Base-by-base conservation (phyloP, 257 asterid genomes). In the Voacanga thouarsii region DNA sequence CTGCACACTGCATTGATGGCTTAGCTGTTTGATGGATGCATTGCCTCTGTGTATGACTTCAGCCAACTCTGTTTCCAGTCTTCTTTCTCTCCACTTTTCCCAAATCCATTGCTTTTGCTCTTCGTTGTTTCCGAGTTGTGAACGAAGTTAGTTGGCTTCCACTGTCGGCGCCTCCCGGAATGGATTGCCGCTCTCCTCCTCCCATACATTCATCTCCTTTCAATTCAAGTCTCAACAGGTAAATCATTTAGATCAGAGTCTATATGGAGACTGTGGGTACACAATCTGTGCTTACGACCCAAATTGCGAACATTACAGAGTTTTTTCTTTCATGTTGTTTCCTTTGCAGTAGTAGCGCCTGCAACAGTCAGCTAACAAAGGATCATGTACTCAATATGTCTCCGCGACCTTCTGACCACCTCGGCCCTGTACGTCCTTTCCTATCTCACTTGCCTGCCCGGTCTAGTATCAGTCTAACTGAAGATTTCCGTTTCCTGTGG, bases 371-470 rank as follows among this genome's bases (percentile, higher is more conserved):
- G 82, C 82, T 84, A 77, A 45, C 59, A 15, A 68, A 71, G 83
- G 88, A 85, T 80, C 83, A 86, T 84, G 69, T 81, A 30, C 92
- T 89, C 43, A 88, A 86, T 81, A 77, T 82, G 83, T 88, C 94
- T 49, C 90, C 92, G 5, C 75, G 63, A 44, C 84, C 87, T 76
- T 83, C 87, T 64, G 79, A 74, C 37, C 81, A 75, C 75, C 70
- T 60, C 41, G 71, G 53, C 63, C 82, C 72, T 74, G 89, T 89
- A 84, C 75, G 89, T 76, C 23, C 3, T 77, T 68, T 21, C 9
- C 8, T 24, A 50, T 12, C 16, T 49, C 39, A 6, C 51, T 7
- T 47, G 51, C 14, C 14, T 47, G 7, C 51, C 9, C 14, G 12
- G 14, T 8, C 14, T 43, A 43, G 47, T 43, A 7, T 43, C 47